Percentiles rank a stretch among this genome's conserved stretches.
Conservation (phyloP, 208 protist species). For the Wallacemonas sp. region DNA sequence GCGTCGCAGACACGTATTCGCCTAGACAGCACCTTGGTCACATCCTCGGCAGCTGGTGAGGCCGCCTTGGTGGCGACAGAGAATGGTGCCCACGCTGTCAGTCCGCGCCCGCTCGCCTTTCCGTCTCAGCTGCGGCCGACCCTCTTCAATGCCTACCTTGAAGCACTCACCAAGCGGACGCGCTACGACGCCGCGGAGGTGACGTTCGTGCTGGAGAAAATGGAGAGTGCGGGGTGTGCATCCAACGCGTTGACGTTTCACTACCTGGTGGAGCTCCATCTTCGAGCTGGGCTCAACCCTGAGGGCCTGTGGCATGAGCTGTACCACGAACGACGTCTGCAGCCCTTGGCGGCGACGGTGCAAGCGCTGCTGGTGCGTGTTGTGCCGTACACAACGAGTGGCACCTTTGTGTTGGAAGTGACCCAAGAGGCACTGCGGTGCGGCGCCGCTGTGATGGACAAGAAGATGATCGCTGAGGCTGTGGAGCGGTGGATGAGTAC, state of each 20-base stretch:
- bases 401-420: conserved; percentile 68
- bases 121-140: conserved; percentile 24
- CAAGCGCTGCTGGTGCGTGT: conserved; percentile 64
- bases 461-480: conserved; percentile 59
- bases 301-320: conserved; percentile 72
- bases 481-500: conserved; percentile 59
- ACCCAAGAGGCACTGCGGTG: conserved; percentile 52
- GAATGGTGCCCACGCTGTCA: neutral
- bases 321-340: conserved; percentile 30
- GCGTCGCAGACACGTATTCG: conserved; percentile 9
- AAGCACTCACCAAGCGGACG: conserved; percentile 59
- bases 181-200: conserved; percentile 68
- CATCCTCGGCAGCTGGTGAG: neutral
- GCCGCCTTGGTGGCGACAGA: neutral
- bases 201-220: conserved; percentile 52
- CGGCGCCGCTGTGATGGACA: conserved; percentile 65
- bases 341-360: conserved; percentile 67
- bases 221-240: conserved; percentile 36
- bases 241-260: conserved; percentile 75
- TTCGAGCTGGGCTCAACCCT: conserved; percentile 70
- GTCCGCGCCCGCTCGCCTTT: conserved; percentile 10
- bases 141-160: conserved; percentile 82
- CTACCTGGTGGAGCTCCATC: conserved; percentile 81
- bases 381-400: conserved; percentile 52
- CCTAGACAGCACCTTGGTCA: conserved; percentile 1